phyloP scores from a whole-genome alignment of 2,329 filamentous ascomycete genomes.

The Exophiala aquamarina region DNA sequence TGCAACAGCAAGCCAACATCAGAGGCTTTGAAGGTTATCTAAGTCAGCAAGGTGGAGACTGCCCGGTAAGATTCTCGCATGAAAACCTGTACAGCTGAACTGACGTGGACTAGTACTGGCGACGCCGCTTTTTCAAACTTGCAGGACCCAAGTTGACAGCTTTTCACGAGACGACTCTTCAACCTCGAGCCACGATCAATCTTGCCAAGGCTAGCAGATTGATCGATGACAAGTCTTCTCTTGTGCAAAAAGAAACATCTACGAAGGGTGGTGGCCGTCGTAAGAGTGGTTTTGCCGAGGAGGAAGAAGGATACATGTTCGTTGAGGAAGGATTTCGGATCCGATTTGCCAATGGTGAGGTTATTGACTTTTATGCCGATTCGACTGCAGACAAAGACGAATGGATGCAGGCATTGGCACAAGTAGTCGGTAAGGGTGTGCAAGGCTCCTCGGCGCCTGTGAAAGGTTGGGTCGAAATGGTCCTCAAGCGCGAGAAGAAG shows the following conservation, averaged over 20 bases:
- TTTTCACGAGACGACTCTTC: slow-evolving; percentile 91
- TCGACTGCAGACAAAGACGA: slow-evolving; percentile 82
- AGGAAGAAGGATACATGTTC: slow-evolving; percentile 99
- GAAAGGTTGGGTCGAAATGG: slow-evolving; percentile 63
- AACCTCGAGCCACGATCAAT: slow-evolving; percentile 96
- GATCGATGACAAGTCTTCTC: slow-evolving; percentile 83
- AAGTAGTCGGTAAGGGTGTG: slow-evolving; percentile 60
- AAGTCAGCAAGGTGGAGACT: slow-evolving; percentile 96
- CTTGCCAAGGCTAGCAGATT: slow-evolving; percentile 87
- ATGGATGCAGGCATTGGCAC: slow-evolving; percentile 87
- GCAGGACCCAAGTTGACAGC: slow-evolving; percentile 88
- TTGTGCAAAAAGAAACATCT: slow-evolving; percentile 80
- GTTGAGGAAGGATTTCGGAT: slow-evolving; percentile 99
- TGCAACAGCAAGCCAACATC: slow-evolving; percentile 35
- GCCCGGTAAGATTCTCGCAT: slow-evolving; percentile 67
- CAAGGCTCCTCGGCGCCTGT: slow-evolving; percentile 32
- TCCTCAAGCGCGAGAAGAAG: slow-evolving; percentile 50
- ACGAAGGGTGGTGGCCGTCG: slow-evolving; percentile 76
- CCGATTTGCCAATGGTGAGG: slow-evolving; percentile 95
- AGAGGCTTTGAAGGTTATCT: slow-evolving; percentile 74
- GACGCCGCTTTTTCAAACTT: slow-evolving; percentile 94
- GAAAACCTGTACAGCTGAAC: neutral
- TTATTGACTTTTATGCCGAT: slow-evolving; percentile 98
- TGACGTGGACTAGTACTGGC: slow-evolving; percentile 72
- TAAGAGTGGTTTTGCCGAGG: slow-evolving; percentile 93